Percentiles rank a stretch among this genome's conserved stretches.
Evolutionary conservation across 192 early-diverging fungal genomes (phyloP).

Genomic region (Chytriomyces sp.): DNA sequence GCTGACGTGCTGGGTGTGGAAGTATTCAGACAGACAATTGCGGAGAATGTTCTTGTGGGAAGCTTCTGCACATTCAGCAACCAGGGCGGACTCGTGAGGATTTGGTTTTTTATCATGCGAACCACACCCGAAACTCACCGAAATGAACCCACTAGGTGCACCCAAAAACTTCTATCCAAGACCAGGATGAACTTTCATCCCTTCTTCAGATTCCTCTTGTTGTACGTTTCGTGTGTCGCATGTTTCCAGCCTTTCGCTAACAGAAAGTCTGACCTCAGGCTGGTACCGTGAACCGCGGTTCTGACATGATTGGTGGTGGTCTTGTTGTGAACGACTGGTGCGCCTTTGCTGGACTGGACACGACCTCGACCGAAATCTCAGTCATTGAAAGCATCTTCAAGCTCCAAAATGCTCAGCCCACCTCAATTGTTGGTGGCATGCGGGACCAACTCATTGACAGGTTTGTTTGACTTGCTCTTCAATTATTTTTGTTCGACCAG

Average conservation of each 20-base stretch:
- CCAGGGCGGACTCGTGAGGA: slow-evolving; percentile 89
- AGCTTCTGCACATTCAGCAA: slow-evolving; percentile 95
- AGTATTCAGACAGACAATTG: slow-evolving; percentile 97
- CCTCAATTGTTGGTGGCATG: slow-evolving; percentile 91
- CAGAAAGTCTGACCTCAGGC: slow-evolving; percentile 53
- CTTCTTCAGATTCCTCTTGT: slow-evolving; percentile 95
- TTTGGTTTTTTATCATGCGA: slow-evolving; percentile 9
- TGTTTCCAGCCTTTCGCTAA: background rate
- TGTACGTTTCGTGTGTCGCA: slow-evolving; percentile 25
- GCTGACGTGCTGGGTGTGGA: slow-evolving; percentile 97
- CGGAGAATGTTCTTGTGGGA: slow-evolving; percentile 96
- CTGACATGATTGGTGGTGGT: slow-evolving; percentile 94
- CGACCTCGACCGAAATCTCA: slow-evolving; percentile 92
- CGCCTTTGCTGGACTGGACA: slow-evolving; percentile 96
- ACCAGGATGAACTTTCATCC: slow-evolving; percentile 97
- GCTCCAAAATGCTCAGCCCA: slow-evolving; percentile 87
- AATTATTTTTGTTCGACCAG: background rate
- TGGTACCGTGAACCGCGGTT: slow-evolving; percentile 98
- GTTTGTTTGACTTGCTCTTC: background rate
- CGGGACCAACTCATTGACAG: slow-evolving; percentile 90
- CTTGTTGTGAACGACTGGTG: slow-evolving; percentile 98
- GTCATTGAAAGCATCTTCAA: slow-evolving; percentile 99
- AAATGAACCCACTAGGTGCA: slow-evolving; percentile 51
- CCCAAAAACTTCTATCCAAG: slow-evolving; percentile 92
- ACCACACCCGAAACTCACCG: background rate